Evolutionary conservation across 768 basidiomycete genomes (phyloP).

Genomic region (Lepiota venenata): DNA sequence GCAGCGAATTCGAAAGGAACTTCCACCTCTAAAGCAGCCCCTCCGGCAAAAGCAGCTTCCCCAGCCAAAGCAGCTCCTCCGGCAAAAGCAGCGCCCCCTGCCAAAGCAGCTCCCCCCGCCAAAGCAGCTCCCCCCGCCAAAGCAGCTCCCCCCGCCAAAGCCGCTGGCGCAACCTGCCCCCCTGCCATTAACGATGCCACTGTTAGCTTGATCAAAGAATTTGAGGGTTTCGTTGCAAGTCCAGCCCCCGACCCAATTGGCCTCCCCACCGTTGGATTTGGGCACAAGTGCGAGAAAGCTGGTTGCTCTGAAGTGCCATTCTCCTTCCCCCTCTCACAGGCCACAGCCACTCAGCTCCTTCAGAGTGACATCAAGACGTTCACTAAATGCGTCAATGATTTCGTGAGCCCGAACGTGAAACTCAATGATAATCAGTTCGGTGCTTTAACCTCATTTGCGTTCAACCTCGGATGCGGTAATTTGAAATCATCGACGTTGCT

Average conservation of each 20-base stretch:
- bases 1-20: not conserved
- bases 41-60: not conserved
- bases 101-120: not conserved
- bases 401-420: slow-evolving; percentile 23
- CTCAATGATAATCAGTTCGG: slow-evolving; percentile 36
- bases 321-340: slow-evolving; percentile 26
- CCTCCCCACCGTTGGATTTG: slow-evolving; percentile 32
- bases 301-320: slow-evolving; percentile 22
- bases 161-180: slow-evolving; percentile 18
- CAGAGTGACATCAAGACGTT: slow-evolving; percentile 24
- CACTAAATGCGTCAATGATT: slow-evolving; percentile 25
- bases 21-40: not conserved
- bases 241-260: slow-evolving; percentile 31
- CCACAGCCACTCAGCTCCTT: slow-evolving; percentile 23
- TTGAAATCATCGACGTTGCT: slow-evolving; percentile 27
- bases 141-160: not conserved
- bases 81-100: not conserved
- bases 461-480: slow-evolving; percentile 30
- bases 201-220: slow-evolving; percentile 24
- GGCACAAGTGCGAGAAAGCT: slow-evolving; percentile 24
- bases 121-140: not conserved
- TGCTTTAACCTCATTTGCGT: slow-evolving; percentile 28
- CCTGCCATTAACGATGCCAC: slow-evolving; percentile 25
- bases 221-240: slow-evolving; percentile 28
- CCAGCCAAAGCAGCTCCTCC: not conserved